Base-by-base conservation (phyloP, 345 rosid species). In the Brassica nigra region DNA sequence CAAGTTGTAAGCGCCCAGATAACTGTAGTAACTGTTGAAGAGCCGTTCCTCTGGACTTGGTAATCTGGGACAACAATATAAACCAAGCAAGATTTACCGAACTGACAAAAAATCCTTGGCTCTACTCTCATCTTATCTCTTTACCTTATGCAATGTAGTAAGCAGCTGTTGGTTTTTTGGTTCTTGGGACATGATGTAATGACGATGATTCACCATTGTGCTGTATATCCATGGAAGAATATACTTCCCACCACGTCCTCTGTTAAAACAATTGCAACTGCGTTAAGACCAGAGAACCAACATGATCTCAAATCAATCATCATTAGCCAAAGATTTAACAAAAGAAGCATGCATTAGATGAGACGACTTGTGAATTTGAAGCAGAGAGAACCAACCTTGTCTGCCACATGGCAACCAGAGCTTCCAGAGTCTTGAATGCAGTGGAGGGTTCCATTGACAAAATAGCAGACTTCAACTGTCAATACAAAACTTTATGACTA, bases 1-100 rank as follows among this genome's bases (percentile, higher is more conserved):
- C 84, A 74, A 95, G 93, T 75, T 90, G 91, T 75, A 91, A 84
- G 68, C 98, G 93, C 16, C 99, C 99, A 16, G 95, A 86, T 72
- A 91, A 82, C 74, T 88, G 95, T 71, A 93, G 78, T 75, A 93
- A 85, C 76, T 90, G 87, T 83, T 86, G 90, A 86, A 88, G 59
- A 75, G 91, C 87, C 10, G 34, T 79, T 76, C 85, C 90, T 81
- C 95, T 88, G 70, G 87, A 80, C 80, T 80, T 87, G 31, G 89
- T 81, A 54, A 84, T 86, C 99, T 91, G 81, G 36, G 73, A 78
- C 54, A 83, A 66, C 34, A 81, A 73, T 65, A 69, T 65, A 80
- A 63, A 14, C 55, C 62, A 55, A 34, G 42, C 5, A 12, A 75
- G 34, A 66, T n/a, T 14, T 61, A 55, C 31, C 54, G 64, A 80